Base-by-base conservation (phyloP, 441 rosid genomes). In the Euphorbia schlechtendalii region DNA sequence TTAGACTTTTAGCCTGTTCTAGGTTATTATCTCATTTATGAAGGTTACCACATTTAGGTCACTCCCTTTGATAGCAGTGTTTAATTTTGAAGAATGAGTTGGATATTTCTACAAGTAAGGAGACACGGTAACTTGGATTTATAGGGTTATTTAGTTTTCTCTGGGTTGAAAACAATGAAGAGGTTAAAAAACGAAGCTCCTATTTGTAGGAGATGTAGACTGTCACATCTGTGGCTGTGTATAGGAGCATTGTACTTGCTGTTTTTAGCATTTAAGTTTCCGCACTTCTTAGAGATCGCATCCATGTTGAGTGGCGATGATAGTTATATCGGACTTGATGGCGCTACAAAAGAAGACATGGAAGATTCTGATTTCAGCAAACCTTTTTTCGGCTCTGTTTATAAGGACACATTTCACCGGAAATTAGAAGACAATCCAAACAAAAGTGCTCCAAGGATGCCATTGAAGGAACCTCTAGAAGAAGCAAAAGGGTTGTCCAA, bases 241-340 rank as follows among this genome's bases (percentile, higher is more conserved):
- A 11, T 89, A 49, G 91, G 81, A 38, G 81, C 81, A 49, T 69
- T 86, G 53, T 93, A 90, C 82, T 78, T 93, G 74, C 68, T 88
- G 68, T 87, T 93, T 70, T 74, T 90, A 64, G 88, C 90, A 21
- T 80, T 82, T 27, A 93, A 90, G 81, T 84, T 93, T 72, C 95
- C 93, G 25, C 84, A 81, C 74, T 90, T 90, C 71, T 69, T 93
- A 48, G 84, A 88, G 80, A 74, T 81, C 78, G 88, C 86, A 0
- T 71, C 90, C 6, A 58, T 83, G 78, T 65, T 90, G 71, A 81
- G 90, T 76, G 90, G 93, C 13, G 91, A 84, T 78, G 88, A 84
- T 69, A 75, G 65, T 68, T 77, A 79, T 72, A 64, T 75, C 73
- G 87, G 81, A 57, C 63, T 76, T 61, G 85, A 74, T 73, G 82